Conservation (phyloP, 805 yeast genomes). For the Candida fluviatilis region DNA sequence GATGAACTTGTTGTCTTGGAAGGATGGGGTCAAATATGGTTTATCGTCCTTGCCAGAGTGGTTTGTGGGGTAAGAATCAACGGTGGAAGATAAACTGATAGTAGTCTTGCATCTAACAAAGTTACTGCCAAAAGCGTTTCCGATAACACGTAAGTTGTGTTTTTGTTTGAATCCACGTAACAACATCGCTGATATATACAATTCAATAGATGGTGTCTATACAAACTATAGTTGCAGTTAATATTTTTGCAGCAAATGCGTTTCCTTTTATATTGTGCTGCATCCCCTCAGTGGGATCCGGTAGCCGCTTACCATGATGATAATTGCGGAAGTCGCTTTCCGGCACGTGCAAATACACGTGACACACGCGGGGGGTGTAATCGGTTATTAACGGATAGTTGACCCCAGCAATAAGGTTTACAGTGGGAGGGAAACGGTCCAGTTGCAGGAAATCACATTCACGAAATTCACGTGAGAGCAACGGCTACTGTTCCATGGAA, state of each 20-base stretch:
- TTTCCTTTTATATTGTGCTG: too few species aligned
- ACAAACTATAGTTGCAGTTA: too few species aligned
- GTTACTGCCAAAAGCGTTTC: background rate
- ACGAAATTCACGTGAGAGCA: too few species aligned
- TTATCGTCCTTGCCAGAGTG: slow-evolving; percentile 33
- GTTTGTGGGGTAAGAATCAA: slow-evolving; percentile 35
- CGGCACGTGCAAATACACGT: background rate
- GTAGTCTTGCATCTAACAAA: slow-evolving; percentile 9
- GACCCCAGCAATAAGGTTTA: too few species aligned
- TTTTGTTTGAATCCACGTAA: slow-evolving; percentile 1
- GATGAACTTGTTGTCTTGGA: slow-evolving; percentile 48
- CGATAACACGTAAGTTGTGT: background rate
- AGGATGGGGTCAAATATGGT: slow-evolving; percentile 49
- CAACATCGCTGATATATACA: background rate
- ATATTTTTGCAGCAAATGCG: too few species aligned
- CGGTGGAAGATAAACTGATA: slow-evolving; percentile 26
- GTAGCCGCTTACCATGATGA: background rate
- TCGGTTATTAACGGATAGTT: too few species aligned
- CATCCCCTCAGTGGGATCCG: background rate
- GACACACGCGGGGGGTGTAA: background rate
- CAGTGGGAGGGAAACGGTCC: too few species aligned
- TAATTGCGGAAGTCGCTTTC: background rate
- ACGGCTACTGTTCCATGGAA: too few species aligned
- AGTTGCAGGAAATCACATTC: too few species aligned
- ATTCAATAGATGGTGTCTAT: too few species aligned